A percentile compares a stretch with the other conserved stretches of the same genome.
Conservation (phyloP, 768 basidiomycete genomes). For the Mycena maculata region DNA sequence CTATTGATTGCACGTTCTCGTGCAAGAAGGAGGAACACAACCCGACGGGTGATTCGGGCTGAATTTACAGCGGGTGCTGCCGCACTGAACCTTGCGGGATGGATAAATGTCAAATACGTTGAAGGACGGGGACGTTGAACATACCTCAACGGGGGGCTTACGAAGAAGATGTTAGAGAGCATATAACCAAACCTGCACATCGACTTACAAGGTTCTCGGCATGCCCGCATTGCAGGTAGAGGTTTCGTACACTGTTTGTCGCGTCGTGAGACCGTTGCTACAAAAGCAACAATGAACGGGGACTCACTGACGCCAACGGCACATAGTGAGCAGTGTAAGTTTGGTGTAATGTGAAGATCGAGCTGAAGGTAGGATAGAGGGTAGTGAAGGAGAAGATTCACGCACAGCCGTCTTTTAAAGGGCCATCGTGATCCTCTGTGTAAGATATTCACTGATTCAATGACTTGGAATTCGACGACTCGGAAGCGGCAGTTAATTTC, state of each 20-base stretch:
- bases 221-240: slow-evolving; percentile 64
- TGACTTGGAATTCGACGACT: slow-evolving; percentile 6
- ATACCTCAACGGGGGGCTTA: slow-evolving; percentile 34
- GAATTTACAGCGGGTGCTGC: slow-evolving; percentile 60
- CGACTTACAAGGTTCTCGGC: slow-evolving; percentile 53
- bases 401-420: slow-evolving; percentile 31
- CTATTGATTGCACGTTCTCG: slow-evolving; percentile 60
- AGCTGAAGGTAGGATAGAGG: slow-evolving; percentile 20
- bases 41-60: slow-evolving; percentile 61
- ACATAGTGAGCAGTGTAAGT: slow-evolving; percentile 51
- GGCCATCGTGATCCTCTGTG: slow-evolving; percentile 24
- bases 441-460: slow-evolving; percentile 9
- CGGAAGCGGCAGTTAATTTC: slow-evolving; percentile 17
- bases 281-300: not conserved
- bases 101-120: not conserved
- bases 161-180: not conserved
- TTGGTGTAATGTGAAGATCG: too few species aligned
- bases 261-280: slow-evolving; percentile 12
- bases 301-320: slow-evolving; percentile 66
- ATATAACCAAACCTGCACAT: not conserved
- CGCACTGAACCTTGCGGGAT: slow-evolving; percentile 56
- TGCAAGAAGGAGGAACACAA: slow-evolving; percentile 58
- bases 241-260: slow-evolving; percentile 55
- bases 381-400: slow-evolving; percentile 14
- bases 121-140: not conserved